Evolutionary conservation across 192 early-diverging fungal species (phyloP).

Genomic region (Backusella sp.): DNA sequence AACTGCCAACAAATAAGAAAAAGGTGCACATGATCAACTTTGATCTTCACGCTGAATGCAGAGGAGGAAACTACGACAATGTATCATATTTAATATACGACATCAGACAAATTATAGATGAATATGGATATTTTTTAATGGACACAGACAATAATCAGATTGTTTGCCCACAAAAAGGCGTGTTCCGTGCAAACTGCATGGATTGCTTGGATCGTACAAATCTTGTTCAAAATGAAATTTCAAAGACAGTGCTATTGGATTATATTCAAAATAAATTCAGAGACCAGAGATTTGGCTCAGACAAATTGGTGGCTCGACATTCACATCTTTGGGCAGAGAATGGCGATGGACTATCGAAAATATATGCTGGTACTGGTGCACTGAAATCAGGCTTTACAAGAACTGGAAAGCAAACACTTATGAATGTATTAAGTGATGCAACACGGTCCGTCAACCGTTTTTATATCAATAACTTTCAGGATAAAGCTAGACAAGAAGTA

Average conservation of each 20-base stretch:
- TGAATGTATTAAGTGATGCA: conserved; percentile 87
- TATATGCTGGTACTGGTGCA: conserved; percentile 97
- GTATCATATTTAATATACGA: conserved; percentile 55
- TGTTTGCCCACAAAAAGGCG: conserved; percentile 72
- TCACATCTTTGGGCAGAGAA: conserved; percentile 81
- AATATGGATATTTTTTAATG: conserved; percentile 68
- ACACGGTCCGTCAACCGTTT: conserved; percentile 91
- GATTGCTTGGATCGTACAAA: conserved; percentile 90
- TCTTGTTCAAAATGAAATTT: conserved; percentile 81
- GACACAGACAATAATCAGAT: conserved; percentile 57
- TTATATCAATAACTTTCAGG: conserved; percentile 95
- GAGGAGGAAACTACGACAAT: conserved; percentile 76
- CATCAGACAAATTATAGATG: conserved; percentile 51
- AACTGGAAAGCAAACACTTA: conserved; percentile 83
- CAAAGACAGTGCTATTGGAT: conserved; percentile 45
- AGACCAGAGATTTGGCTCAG: conserved; percentile 25
- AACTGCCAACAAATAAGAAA: conserved; percentile 42
- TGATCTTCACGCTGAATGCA: conserved; percentile 82
- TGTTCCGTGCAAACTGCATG: conserved; percentile 92
- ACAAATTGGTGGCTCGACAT: conserved; percentile 42
- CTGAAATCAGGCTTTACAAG: conserved; percentile 88
- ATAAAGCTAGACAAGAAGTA: conserved; percentile 89
- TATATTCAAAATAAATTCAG: conserved; percentile 42
- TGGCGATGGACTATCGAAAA: conserved; percentile 87
- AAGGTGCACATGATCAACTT: conserved; percentile 69